These are phyloP conservation scores for Schoenoplectus triqueter DNA, from an alignment of 202 grass and related monocot genomes.

Conservation along the genomic window DNA sequence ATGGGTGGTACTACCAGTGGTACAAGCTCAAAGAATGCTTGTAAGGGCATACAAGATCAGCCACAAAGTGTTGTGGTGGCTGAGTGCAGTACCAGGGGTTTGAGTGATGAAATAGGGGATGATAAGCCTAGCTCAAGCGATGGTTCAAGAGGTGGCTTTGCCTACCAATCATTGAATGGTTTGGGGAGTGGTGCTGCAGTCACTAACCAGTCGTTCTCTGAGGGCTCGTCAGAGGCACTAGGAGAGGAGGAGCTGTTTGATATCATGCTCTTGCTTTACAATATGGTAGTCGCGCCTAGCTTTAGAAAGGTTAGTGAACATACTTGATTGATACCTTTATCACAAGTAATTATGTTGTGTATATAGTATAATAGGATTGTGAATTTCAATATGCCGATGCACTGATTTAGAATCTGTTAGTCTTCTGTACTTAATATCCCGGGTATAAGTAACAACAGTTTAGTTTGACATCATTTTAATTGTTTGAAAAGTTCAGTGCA, in stretches of 20 bases:
- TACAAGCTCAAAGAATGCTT: constrained; percentile 63
- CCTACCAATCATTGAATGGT: constrained; percentile 59
- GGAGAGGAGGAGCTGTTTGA: constrained; percentile 82
- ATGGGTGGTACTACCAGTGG: constrained; percentile 35
- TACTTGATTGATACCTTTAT: constrained; percentile 16
- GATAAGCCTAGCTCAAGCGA: constrained; percentile 70
- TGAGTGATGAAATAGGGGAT: constrained; percentile 60
- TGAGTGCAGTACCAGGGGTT: constrained; percentile 61
- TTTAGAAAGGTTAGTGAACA: constrained; percentile 77
- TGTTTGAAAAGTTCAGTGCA: neutral
- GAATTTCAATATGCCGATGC: neutral
- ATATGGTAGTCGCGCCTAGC: constrained; percentile 77
- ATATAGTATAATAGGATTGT: constrained; percentile 13
- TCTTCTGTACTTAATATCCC: neutral
- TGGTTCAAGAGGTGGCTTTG: constrained; percentile 58
- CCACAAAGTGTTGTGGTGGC: constrained; percentile 57
- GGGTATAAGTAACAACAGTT: neutral
- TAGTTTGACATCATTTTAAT: neutral
- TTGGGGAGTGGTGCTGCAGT: constrained; percentile 45
- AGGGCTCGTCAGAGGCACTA: constrained; percentile 57
- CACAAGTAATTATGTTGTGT: neutral
- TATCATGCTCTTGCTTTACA: constrained; percentile 77
- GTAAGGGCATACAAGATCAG: constrained; percentile 54
- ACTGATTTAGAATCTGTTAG: neutral
- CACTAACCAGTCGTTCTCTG: constrained; percentile 46